Percentiles rank a stretch among this genome's conserved stretches.
These are phyloP conservation scores for Naganishia kalamii DNA, from an alignment of 768 basidiomycete species.

Conservation along the genomic window DNA sequence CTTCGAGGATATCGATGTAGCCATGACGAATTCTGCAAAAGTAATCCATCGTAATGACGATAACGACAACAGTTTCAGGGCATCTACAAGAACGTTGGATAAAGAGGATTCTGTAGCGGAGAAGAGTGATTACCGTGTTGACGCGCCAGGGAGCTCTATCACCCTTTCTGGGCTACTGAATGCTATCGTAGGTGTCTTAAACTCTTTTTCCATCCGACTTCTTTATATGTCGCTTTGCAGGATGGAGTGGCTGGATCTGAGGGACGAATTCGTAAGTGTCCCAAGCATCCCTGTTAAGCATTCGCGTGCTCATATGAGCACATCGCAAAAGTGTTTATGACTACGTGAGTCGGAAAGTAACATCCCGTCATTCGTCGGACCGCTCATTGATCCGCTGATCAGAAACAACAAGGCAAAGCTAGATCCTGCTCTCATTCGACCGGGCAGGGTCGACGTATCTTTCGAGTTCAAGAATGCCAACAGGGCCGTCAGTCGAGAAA, in stretches of 20 bases:
- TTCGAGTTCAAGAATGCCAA: slow-evolving; percentile 75
- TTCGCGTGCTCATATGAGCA: too few species aligned
- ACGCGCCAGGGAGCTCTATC: background rate
- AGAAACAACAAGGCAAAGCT: slow-evolving; percentile 74
- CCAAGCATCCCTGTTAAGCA: too few species aligned
- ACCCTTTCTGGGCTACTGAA: slow-evolving; percentile 21
- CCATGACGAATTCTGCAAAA: too few species aligned
- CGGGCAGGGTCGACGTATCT: slow-evolving; percentile 79
- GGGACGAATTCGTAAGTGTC: slow-evolving; percentile 17
- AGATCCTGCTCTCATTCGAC: slow-evolving; percentile 84
- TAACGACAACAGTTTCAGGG: too few species aligned
- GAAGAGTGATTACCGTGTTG: background rate
- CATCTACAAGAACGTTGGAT: too few species aligned
- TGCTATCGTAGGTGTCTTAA: slow-evolving; percentile 24
- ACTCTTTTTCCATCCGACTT: too few species aligned
- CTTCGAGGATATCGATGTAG: too few species aligned
- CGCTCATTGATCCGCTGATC: background rate
- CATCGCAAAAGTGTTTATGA: slow-evolving; percentile 27
- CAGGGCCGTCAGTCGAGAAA: slow-evolving; percentile 60
- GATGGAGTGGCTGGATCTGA: slow-evolving; percentile 22
- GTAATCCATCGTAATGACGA: too few species aligned
- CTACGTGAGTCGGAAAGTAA: slow-evolving; percentile 18
- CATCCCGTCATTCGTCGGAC: background rate
- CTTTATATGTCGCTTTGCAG: too few species aligned
- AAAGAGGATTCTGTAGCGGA: too few species aligned